Base-by-base conservation (phyloP, 768 basidiomycete genomes). In the Leccinum sublutescens region DNA sequence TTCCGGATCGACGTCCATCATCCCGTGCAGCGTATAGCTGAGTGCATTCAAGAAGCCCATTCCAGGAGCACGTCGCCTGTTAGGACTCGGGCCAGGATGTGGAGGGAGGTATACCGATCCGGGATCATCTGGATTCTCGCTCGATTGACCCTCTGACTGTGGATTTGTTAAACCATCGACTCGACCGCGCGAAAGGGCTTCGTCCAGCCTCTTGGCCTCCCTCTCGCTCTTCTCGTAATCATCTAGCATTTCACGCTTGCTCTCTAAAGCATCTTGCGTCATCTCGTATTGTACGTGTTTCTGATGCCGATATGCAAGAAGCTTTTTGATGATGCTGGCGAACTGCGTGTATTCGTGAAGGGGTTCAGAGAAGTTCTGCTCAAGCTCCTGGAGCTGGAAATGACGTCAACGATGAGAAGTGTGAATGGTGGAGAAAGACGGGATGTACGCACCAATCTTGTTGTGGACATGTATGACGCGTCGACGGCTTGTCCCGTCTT, bases 1-100 rank as follows among this genome's bases (percentile, higher is more conserved):
- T 77, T 98, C 97, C 3, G 97, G 97, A 75, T 99, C 97, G 17
- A 91, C 91, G 66, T 99, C 97, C 88, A 99, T 98, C 87, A 98
- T 95, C 5, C 96, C 95, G 65, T 95, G 94, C 56, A 99, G 73
- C 23, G 95, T 95, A 75, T 97, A 95, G 68, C 89, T 94, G 47
- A 99, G 78, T 15, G 97, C 97, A 65, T 87, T 93, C 36, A 99
- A 68, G 23, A 99, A 76, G 19, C 93, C 95, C 82, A 91, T 91
- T 7, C 90, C 91, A 55, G 90, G 88, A 12, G 86, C 77, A 57
- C 83, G 81, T 55, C 81, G 75, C 70, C 80, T 80, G 34, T 81
- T 76, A 55, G 88, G 88, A 66, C 81, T 90, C 15, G 88, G 86
- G 6, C 88, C 89, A n/a, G 89, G 91, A 69, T 90, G 90, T 6